Evolutionary conservation across 2,329 filamentous ascomycete species (phyloP).

Genomic region (Aspergillus pseudoviridinutans): DNA sequence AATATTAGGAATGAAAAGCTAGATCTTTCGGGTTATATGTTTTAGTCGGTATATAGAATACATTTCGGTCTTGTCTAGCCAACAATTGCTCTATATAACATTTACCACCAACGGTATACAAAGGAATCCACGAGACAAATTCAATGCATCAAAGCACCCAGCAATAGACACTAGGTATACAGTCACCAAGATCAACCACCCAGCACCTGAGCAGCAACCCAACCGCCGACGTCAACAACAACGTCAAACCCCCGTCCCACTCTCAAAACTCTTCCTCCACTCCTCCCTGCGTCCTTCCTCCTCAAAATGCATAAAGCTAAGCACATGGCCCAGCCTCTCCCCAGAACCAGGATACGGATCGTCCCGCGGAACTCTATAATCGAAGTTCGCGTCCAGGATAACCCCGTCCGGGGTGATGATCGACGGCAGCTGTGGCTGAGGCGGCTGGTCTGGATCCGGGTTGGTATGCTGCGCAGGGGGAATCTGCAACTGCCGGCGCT

Average conservation of each 20-base stretch:
- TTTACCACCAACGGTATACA: not conserved
- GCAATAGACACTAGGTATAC: not conserved
- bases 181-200: not conserved
- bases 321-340: conserved; percentile 5
- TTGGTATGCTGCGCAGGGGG: not conserved
- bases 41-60: not conserved
- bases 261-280: not conserved
- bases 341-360: not conserved
- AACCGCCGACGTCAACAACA: not conserved
- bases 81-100: not conserved
- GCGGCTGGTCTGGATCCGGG: not conserved
- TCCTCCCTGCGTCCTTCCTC: not conserved
- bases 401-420: conserved; percentile 15
- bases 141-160: not conserved
- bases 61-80: not conserved
- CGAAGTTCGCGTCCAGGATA: conserved; percentile 24
- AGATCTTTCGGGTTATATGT: not conserved
- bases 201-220: not conserved
- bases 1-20: not conserved
- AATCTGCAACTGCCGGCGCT: conserved; percentile 10
- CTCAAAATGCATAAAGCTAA: conserved; percentile 28
- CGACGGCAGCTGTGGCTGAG: not conserved
- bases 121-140: not conserved
- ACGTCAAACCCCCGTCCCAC: not conserved
- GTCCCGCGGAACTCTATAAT: conserved; percentile 4